Evolutionary conservation across 192 early-diverging fungal species (phyloP), one percentile per base, ranked within the genome.

Genomic region (Endogone sp.): DNA sequence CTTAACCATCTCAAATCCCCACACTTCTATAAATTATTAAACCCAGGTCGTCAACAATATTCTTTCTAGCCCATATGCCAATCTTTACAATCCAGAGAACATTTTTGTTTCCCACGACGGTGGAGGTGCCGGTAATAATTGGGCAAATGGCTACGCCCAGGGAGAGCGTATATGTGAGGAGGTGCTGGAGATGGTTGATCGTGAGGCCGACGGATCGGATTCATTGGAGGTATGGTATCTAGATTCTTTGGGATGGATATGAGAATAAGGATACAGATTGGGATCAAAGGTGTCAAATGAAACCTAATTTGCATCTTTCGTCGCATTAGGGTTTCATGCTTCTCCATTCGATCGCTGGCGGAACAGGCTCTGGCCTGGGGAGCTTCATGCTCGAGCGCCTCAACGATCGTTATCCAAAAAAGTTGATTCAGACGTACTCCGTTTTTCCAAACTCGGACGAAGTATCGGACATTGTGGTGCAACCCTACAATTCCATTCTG

Each of bases 11-110:
- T 54, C n/a, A 11, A 16, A 21, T 27, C 11, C 28, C 25, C 23
- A 11, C 4, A 60, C 8, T 22, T 8, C 29, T 28, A 30, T 59
- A 6, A 60, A 24, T 16, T 32, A 4, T 23, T 29, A 25, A 13
- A 25, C 21, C 2, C 68, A 92, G 89, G 91, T 98, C 25, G 94
- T 98, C 72, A 92, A 93, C 72, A 95, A 89, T 65, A 96, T 98
- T 65, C 84, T 92, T 29, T 72, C 86, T 10, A 94, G 93, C 3
- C 82, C 89, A 4, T 97, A 93, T 76, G 91, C 92, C 57, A 95
- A 96, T 71, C 83, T 98, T 9, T 97, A 94, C 81, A 98, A 98
- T 73, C 97, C 95, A 4, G 97, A 98, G 82, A 98, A 98, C 76
- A 94, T 98, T 29, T 94, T 91, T 71, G 71, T 92, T 37, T 94